Percentiles rank a stretch among this genome's conserved stretches.
Conservation (phyloP, 2,329 filamentous ascomycete species). For the Colletotrichum chrysophilum region DNA sequence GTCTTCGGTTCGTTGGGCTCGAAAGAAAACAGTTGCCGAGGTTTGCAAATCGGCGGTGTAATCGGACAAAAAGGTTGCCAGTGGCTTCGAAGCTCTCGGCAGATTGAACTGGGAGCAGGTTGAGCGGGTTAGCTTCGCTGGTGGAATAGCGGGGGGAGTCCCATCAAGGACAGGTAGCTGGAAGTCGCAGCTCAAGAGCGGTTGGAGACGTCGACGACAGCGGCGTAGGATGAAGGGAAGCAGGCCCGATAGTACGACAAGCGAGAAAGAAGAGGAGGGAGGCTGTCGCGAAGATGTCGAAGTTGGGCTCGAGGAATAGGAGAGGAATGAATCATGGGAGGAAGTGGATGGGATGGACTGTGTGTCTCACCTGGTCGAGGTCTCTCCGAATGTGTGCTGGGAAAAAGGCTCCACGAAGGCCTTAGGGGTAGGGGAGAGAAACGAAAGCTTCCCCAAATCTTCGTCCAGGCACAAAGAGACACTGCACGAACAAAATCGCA, state of each 20-base stretch:
- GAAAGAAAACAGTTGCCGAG: constrained; percentile 1
- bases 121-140: constrained; percentile 11
- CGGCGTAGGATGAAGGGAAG: not conserved
- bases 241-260: not conserved
- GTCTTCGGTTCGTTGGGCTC: not conserved
- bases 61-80: constrained; percentile 1
- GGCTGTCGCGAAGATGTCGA: not conserved
- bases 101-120: constrained; percentile 1
- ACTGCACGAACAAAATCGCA: constrained; percentile 38
- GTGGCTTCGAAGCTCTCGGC: not conserved
- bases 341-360: constrained; percentile 7
- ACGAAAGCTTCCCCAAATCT: constrained; percentile 15
- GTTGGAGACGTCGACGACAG: not conserved
- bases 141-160: constrained; percentile 7
- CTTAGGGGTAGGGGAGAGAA: constrained; percentile 4
- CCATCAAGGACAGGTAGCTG: constrained; percentile 19
- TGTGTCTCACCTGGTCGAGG: constrained; percentile 20
- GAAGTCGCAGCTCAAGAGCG: not conserved
- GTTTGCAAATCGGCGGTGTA: not conserved
- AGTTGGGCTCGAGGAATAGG: not conserved
- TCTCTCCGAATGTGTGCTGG: not conserved
- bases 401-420: constrained; percentile 6
- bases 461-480: constrained; percentile 9
- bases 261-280: not conserved
- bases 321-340: constrained; percentile 4